A percentile compares a stretch with the other conserved stretches of the same genome.
Conservation (phyloP, 352 stramenopile species). For the Phytopythium montanum region DNA sequence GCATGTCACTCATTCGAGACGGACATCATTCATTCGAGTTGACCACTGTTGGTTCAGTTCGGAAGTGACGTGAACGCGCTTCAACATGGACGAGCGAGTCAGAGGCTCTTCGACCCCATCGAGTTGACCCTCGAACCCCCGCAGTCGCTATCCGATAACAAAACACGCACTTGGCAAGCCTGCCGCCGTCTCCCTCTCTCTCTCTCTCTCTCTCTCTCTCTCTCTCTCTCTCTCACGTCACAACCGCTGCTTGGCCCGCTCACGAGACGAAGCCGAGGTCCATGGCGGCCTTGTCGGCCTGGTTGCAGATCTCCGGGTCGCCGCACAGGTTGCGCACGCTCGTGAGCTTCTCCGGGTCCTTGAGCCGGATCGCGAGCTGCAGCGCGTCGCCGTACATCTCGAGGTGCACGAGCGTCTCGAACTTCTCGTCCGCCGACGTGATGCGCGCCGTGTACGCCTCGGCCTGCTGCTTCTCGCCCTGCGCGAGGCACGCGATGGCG, state of each 20-base stretch:
- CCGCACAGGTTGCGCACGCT: slow-evolving; percentile 78
- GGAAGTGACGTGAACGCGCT: no score
- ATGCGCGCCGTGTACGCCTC: slow-evolving; percentile 81
- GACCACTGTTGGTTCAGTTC: no score
- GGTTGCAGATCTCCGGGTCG: slow-evolving; percentile 67
- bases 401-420: slow-evolving; percentile 83
- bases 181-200: neutral
- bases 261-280: slow-evolving; percentile 79
- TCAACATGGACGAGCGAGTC: no score
- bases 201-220: neutral
- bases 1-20: no score
- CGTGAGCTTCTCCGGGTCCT: slow-evolving; percentile 85
- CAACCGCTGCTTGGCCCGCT: neutral
- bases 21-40: no score
- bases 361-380: slow-evolving; percentile 80
- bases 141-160: neutral
- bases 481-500: slow-evolving; percentile 67
- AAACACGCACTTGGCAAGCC: neutral
- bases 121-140: no score
- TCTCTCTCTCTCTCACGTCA: neutral
- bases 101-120: no score
- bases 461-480: slow-evolving; percentile 79
- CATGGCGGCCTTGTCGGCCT: slow-evolving; percentile 77
- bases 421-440: slow-evolving; percentile 81
- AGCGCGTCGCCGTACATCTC: slow-evolving; percentile 82